Evolutionary conservation across 2,329 filamentous ascomycete species (phyloP).

Genomic region (Aureobasidium sp.): DNA sequence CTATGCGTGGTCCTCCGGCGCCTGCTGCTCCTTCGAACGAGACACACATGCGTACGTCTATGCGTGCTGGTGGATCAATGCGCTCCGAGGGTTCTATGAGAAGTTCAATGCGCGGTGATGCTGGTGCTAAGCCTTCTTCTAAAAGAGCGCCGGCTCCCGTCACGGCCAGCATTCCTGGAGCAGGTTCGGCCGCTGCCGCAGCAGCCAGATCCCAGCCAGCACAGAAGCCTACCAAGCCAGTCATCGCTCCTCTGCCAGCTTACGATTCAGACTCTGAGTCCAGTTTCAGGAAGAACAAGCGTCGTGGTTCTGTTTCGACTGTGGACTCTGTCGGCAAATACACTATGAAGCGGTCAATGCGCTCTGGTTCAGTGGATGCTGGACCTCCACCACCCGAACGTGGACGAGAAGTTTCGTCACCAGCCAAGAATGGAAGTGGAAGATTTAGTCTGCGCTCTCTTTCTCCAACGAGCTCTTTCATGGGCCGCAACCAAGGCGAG

Average conservation of each 20-base stretch:
- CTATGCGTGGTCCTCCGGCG: constrained; percentile 25
- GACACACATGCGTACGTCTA: constrained; percentile 29
- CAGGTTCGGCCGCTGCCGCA: constrained; percentile 13
- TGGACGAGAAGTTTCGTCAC: constrained; percentile 35
- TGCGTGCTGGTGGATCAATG: constrained; percentile 26
- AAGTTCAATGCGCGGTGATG: constrained; percentile 21
- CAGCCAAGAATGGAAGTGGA: constrained; percentile 30
- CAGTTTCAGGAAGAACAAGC: constrained; percentile 59
- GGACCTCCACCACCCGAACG: constrained; percentile 26
- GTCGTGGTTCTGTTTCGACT: constrained; percentile 23
- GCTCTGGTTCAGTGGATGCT: constrained; percentile 37
- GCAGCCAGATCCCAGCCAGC: constrained; percentile 21
- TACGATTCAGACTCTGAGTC: constrained; percentile 47
- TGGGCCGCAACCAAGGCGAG: constrained; percentile 27
- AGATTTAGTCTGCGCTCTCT: constrained; percentile 61
- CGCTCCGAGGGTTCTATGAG: constrained; percentile 17
- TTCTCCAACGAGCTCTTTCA: constrained; percentile 54
- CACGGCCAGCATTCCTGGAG: constrained; percentile 21
- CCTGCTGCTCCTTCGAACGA: constrained; percentile 15
- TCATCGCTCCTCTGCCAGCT: constrained; percentile 16
- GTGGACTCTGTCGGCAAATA: constrained; percentile 39
- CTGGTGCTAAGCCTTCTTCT: constrained; percentile 15
- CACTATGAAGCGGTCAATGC: constrained; percentile 67
- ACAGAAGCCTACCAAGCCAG: background rate
- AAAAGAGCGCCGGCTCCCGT: constrained; percentile 11